Evolutionary conservation across 805 yeast species (phyloP).

Genomic region (Kazachstania africana): DNA sequence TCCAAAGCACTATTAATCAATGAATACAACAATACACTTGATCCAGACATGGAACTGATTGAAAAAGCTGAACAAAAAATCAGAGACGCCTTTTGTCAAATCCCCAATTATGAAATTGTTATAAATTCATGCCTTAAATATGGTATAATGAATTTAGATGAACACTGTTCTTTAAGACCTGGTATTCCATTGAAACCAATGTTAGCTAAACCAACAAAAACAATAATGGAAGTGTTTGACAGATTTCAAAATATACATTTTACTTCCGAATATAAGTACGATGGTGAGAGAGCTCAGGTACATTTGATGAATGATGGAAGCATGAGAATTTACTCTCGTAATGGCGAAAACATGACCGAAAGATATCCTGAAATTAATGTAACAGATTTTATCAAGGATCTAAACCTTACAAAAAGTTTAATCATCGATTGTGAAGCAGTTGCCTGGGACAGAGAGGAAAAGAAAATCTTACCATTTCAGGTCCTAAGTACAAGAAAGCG

Average conservation of each 20-base stretch:
- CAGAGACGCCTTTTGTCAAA: constrained; percentile 77
- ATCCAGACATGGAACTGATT: constrained; percentile 33
- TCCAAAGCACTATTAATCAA: constrained; percentile 69
- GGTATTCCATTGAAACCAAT: constrained; percentile 95
- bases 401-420: constrained; percentile 36
- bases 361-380: constrained; percentile 86
- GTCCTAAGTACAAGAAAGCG: constrained; percentile 86
- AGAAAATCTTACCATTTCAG: constrained; percentile 89
- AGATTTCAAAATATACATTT: constrained; percentile 74
- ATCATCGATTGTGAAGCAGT: constrained; percentile 95
- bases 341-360: constrained; percentile 94
- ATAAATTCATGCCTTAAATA: constrained; percentile 51
- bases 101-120: constrained; percentile 80
- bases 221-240: constrained; percentile 85
- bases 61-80: constrained; percentile 65
- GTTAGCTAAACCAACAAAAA: constrained; percentile 95
- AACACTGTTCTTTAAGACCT: constrained; percentile 67
- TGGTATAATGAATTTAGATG: constrained; percentile 57
- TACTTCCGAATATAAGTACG: constrained; percentile 94
- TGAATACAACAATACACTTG: constrained; percentile 33
- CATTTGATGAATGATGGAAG: constrained; percentile 58
- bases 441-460: constrained; percentile 76
- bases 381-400: constrained; percentile 39
- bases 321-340: constrained; percentile 77
- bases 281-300: constrained; percentile 95